Evolutionary conservation across 148 eudicot genomes (phyloP).

Genomic region (Rhododendron kiyosumense): DNA sequence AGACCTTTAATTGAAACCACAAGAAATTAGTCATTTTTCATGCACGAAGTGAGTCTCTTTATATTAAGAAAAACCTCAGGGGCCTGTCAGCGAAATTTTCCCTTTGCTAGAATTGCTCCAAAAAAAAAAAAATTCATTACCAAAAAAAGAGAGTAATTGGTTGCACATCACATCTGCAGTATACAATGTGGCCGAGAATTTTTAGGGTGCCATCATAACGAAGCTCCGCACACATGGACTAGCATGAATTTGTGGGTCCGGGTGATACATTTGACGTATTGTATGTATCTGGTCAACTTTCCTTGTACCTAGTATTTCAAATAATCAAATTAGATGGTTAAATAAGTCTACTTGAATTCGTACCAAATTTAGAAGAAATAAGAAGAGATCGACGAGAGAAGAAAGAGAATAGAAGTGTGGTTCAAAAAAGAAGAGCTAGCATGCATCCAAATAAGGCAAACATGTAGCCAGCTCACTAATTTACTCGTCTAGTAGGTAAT

Average conservation of each 20-base stretch:
- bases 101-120: background rate
- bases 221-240: background rate
- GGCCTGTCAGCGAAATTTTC: too few species aligned
- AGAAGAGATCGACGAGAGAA: background rate
- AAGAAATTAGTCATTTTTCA: too few species aligned
- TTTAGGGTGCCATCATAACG: background rate
- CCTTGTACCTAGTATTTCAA: background rate
- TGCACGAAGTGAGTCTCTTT: too few species aligned
- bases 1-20: too few species aligned
- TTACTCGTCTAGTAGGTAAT: background rate
- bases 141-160: background rate
- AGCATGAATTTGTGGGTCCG: background rate
- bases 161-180: background rate
- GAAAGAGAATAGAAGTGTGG: background rate
- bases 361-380: background rate
- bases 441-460: background rate
- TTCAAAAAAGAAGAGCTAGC: background rate
- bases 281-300: background rate
- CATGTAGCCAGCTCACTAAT: background rate
- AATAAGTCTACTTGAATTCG: background rate
- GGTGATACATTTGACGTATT: background rate
- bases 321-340: background rate
- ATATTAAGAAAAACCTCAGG: too few species aligned
- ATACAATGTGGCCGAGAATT: background rate
- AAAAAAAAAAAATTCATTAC: too few species aligned